Evolutionary conservation across 2,329 filamentous ascomycete species (phyloP).

Genomic region (Madurella mycetomatis): DNA sequence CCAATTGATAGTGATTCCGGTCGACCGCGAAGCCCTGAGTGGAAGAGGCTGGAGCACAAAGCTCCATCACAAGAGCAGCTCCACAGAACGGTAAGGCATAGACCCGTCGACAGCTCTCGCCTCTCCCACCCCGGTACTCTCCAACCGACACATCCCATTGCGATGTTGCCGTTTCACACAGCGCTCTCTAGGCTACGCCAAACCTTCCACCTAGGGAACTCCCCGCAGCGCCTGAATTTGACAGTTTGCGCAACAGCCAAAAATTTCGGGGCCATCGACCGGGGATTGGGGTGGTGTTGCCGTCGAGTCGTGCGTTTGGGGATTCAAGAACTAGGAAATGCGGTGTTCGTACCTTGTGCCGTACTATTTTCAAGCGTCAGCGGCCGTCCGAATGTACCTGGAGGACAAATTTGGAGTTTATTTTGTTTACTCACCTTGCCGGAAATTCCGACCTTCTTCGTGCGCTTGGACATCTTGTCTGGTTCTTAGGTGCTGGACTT

Average conservation of each 20-base stretch:
- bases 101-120: background rate
- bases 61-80: too few relatives aligned
- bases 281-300: background rate
- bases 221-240: background rate
- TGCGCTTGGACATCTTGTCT: slow-evolving; percentile 89
- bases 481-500: slow-evolving; percentile 29
- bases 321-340: slow-evolving; percentile 23
- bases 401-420: background rate
- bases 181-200: background rate
- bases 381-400: background rate
- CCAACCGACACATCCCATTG: background rate
- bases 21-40: background rate
- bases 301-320: slow-evolving; percentile 22
- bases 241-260: background rate
- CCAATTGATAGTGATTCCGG: background rate
- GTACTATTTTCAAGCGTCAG: slow-evolving; percentile 54
- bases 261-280: background rate
- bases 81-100: background rate
- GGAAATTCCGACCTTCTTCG: slow-evolving; percentile 98
- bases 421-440: slow-evolving; percentile 50
- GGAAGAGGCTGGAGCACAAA: background rate
- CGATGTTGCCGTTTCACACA: background rate
- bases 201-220: background rate
- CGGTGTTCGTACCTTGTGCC: slow-evolving; percentile 75
- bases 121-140: background rate